These are phyloP conservation scores for Fusarium sp. DNA, from an alignment of 2,329 filamentous ascomycete genomes.

Conservation along the genomic window DNA sequence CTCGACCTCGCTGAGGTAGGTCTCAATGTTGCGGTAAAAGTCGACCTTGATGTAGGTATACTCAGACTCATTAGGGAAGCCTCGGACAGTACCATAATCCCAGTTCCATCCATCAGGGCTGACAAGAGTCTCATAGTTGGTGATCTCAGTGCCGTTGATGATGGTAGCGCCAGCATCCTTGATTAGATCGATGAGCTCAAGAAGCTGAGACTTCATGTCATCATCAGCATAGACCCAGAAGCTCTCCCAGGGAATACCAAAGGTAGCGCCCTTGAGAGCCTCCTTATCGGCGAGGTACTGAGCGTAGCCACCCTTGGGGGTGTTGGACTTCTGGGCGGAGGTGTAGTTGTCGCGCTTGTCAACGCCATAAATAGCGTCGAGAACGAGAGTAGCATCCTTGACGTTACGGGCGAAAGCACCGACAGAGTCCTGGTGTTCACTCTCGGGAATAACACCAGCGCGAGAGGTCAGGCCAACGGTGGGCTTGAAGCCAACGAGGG, in stretches of 20 bases:
- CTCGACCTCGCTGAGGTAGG: slow-evolving; percentile 70
- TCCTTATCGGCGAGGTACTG: slow-evolving; percentile 65
- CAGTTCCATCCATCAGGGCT: slow-evolving; percentile 78
- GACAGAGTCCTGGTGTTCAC: slow-evolving; percentile 74
- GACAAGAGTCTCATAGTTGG: slow-evolving; percentile 70
- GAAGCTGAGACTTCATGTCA: slow-evolving; percentile 65
- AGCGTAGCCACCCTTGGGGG: slow-evolving; percentile 66
- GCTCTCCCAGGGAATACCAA: slow-evolving; percentile 77
- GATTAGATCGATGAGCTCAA: slow-evolving; percentile 61
- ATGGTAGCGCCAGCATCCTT: slow-evolving; percentile 72
- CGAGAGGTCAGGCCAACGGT: slow-evolving; percentile 79
- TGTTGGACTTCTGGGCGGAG: slow-evolving; percentile 63
- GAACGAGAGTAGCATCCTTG: slow-evolving; percentile 72
- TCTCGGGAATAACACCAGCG: slow-evolving; percentile 72
- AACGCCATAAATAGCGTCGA: slow-evolving; percentile 75
- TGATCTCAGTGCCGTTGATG: slow-evolving; percentile 76
- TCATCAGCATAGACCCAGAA: slow-evolving; percentile 73
- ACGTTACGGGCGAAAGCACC: slow-evolving; percentile 76
- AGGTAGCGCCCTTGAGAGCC: slow-evolving; percentile 69
- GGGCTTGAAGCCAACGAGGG: slow-evolving; percentile 79
- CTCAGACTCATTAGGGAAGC: slow-evolving; percentile 77
- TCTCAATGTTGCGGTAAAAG: slow-evolving; percentile 71
- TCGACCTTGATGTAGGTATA: slow-evolving; percentile 79
- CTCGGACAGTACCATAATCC: slow-evolving; percentile 72
- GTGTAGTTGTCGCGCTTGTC: slow-evolving; percentile 76